These are phyloP conservation scores for Monosporozyma aquatica DNA, from an alignment of 805 yeast species.

Conservation along the genomic window DNA sequence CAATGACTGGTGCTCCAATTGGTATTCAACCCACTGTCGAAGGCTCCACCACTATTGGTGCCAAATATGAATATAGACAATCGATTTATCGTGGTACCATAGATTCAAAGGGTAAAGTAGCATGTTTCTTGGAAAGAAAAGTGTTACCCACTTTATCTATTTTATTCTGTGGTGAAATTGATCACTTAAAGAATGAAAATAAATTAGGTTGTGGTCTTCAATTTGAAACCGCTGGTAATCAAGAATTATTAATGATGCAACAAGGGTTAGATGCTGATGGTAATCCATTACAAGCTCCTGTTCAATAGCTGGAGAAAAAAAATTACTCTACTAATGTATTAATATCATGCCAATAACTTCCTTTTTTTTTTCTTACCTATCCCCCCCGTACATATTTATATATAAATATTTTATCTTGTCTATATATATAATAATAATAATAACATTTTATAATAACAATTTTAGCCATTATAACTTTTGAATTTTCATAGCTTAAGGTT, in stretches of 20 bases:
- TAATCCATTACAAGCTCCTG: slow-evolving; percentile 73
- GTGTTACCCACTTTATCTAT: slow-evolving; percentile 85
- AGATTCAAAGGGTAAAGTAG: slow-evolving; percentile 84
- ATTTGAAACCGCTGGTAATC: slow-evolving; percentile 91
- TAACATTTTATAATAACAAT: not conserved
- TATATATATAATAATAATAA: slow-evolving; percentile 1
- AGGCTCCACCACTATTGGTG: slow-evolving; percentile 89
- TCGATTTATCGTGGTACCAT: slow-evolving; percentile 91
- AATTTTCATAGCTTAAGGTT: slow-evolving; percentile 4
- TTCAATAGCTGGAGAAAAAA: no score
- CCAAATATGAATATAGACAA: slow-evolving; percentile 96
- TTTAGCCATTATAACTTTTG: no score
- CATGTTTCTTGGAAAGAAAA: slow-evolving; percentile 86
- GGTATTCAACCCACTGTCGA: slow-evolving; percentile 80
- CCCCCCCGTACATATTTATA: not conserved
- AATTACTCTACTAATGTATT: no score
- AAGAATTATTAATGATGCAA: slow-evolving; percentile 85
- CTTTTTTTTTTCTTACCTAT: not conserved
- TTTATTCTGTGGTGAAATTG: slow-evolving; percentile 85
- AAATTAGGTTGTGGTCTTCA: slow-evolving; percentile 91
- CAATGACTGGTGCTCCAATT: slow-evolving; percentile 67
- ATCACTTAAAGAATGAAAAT: slow-evolving; percentile 70
- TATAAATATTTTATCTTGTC: slow-evolving; percentile 1
- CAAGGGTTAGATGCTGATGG: slow-evolving; percentile 82
- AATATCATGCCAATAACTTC: no score